A percentile compares a stretch with the other conserved stretches of the same genome.
Evolutionary conservation across 768 basidiomycete species (phyloP).

Genomic region (Tylopilus vinaceipallidus): DNA sequence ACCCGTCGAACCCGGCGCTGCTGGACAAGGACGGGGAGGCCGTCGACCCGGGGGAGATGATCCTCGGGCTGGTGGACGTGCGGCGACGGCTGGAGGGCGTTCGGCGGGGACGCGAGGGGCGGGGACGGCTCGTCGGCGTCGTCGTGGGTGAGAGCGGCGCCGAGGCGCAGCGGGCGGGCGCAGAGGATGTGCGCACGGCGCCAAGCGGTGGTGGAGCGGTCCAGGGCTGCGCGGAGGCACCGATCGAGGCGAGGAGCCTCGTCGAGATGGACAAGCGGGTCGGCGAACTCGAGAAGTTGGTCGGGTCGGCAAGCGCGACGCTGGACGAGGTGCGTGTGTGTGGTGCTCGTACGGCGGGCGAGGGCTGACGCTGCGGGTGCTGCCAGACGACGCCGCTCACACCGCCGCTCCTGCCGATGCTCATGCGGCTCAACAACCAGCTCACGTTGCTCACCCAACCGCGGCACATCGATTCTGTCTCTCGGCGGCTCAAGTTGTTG

Average conservation of each 20-base stretch:
- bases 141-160: conserved; percentile 38
- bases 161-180: neutral
- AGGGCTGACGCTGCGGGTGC: conserved; percentile 4
- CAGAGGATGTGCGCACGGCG: neutral
- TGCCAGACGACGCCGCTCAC: conserved; percentile 67
- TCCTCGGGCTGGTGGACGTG: conserved; percentile 76
- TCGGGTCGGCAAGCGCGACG: conserved; percentile 78
- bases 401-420: conserved; percentile 76
- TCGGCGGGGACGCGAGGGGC: conserved; percentile 59
- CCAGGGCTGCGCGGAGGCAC: conserved; percentile 21
- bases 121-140: conserved; percentile 59
- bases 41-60: conserved; percentile 71
- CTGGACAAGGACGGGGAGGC: conserved; percentile 48
- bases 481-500: conserved; percentile 87
- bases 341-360: neutral
- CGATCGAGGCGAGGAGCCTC: conserved; percentile 45
- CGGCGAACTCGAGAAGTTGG: conserved; percentile 74
- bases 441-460: conserved; percentile 90
- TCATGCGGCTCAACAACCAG: conserved; percentile 81
- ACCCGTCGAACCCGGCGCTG: conserved; percentile 71
- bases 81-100: conserved; percentile 67
- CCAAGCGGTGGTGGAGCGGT: neutral
- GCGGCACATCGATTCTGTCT: conserved; percentile 92
- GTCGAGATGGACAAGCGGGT: conserved; percentile 83
- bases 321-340: conserved; percentile 70